phyloP scores from a whole-genome alignment of 129 eudicot genomes.

The Logfia minima region DNA sequence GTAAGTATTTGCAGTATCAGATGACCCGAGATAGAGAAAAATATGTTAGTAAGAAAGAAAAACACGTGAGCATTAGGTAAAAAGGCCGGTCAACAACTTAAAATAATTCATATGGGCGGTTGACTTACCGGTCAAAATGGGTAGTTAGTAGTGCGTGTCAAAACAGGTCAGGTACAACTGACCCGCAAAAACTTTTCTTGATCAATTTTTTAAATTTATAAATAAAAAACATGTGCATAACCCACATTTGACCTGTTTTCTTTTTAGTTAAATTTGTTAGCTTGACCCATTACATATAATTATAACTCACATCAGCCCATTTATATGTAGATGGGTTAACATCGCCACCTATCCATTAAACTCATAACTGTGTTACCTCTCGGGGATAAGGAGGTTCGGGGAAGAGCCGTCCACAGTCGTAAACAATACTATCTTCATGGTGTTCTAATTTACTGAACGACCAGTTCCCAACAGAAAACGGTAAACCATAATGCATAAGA shows the following conservation, averaged over 20 bases:
- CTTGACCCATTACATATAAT: not conserved
- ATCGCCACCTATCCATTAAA: not conserved
- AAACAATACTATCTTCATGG: slow-evolving; percentile 80
- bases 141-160: not conserved
- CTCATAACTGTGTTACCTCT: slow-evolving; percentile 55
- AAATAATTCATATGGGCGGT: no score
- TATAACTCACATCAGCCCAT: not conserved
- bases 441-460: slow-evolving; percentile 83
- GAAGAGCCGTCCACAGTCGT: slow-evolving; percentile 87
- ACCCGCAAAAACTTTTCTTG: not conserved
- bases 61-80: not conserved
- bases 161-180: not conserved
- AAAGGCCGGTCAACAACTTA: no score
- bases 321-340: not conserved
- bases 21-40: not conserved
- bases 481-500: slow-evolving; percentile 92
- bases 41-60: no score
- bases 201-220: not conserved
- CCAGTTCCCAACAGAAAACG: slow-evolving; percentile 94
- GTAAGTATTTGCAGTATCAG: slow-evolving; percentile 9
- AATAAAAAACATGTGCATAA: not conserved
- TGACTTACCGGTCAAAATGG: not conserved
- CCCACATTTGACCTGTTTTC: not conserved
- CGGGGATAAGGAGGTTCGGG: slow-evolving; percentile 99
- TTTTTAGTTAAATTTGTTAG: not conserved